Evolutionary conservation across 768 basidiomycete genomes (phyloP).

Genomic region (Psilocybe cubensis): DNA sequence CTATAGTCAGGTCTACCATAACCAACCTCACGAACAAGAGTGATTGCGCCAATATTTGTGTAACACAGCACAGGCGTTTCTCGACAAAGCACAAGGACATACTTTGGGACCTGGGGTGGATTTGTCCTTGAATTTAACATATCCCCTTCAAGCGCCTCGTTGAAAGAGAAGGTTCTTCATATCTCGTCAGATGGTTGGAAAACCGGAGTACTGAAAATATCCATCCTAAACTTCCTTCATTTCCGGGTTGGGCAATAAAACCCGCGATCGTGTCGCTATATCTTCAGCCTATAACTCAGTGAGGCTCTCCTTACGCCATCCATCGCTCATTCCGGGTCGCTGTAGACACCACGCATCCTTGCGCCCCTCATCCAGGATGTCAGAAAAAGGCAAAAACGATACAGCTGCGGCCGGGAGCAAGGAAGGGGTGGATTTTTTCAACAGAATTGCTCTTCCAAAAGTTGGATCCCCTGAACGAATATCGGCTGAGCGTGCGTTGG

Average conservation of each 20-base stretch:
- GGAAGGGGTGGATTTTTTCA: not conserved
- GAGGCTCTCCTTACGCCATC: too few species aligned
- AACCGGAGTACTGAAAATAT: not conserved
- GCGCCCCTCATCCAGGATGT: conserved; percentile 18
- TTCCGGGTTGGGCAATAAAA: not conserved
- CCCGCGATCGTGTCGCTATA: not conserved
- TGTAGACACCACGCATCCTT: too few species aligned
- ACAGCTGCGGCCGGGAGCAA: not conserved
- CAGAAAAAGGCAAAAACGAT: conserved; percentile 18
- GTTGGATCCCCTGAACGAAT: conserved; percentile 32
- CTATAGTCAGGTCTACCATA: too few species aligned
- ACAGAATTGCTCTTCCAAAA: conserved; percentile 12
- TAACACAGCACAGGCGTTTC: too few species aligned
- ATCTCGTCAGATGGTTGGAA: not conserved
- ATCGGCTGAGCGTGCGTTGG: conserved; percentile 45
- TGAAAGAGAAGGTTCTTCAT: not conserved
- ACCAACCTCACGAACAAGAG: too few species aligned
- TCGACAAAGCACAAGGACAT: too few species aligned
- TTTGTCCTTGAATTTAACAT: too few species aligned
- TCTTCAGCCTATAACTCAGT: too few species aligned
- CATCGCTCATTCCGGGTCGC: too few species aligned
- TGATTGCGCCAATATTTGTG: too few species aligned
- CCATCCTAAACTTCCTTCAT: not conserved
- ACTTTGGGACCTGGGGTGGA: too few species aligned
- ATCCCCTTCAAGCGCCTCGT: not conserved